These are phyloP conservation scores for Colletotrichum simmondsii DNA, from an alignment of 2,329 filamentous ascomycete species.

Conservation along the genomic window DNA sequence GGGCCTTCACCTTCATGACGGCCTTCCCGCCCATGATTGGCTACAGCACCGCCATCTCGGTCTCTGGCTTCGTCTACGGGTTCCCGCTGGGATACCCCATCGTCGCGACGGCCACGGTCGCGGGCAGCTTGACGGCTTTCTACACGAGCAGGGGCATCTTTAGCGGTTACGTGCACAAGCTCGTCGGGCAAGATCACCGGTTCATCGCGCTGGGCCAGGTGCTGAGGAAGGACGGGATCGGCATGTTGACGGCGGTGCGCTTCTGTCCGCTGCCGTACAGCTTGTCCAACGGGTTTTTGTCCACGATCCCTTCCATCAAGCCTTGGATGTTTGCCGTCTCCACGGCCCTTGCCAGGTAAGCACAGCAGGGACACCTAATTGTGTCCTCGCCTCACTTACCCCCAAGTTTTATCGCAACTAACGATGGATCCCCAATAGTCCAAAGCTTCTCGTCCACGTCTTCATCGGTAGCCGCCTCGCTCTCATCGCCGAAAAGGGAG, in stretches of 20 bases:
- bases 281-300: slow-evolving; percentile 92
- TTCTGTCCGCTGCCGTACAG: slow-evolving; percentile 94
- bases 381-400: neutral
- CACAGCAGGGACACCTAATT: neutral
- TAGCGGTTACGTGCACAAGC: slow-evolving; percentile 79
- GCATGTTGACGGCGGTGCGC: slow-evolving; percentile 89
- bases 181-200: slow-evolving; percentile 84
- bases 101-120: slow-evolving; percentile 80
- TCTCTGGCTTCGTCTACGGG: slow-evolving; percentile 66
- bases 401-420: neutral
- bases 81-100: slow-evolving; percentile 81
- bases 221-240: slow-evolving; percentile 88
- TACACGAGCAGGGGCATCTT: slow-evolving; percentile 83
- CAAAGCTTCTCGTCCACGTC: slow-evolving; percentile 90
- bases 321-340: slow-evolving; percentile 82
- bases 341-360: slow-evolving; percentile 77
- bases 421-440: slow-evolving; percentile 54
- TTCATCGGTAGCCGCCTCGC: slow-evolving; percentile 91
- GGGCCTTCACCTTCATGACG: slow-evolving; percentile 78
- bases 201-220: slow-evolving; percentile 92
- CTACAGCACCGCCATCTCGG: slow-evolving; percentile 77
- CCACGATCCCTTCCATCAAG: slow-evolving; percentile 89
- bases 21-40: slow-evolving; percentile 90
- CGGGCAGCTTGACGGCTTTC: slow-evolving; percentile 84
- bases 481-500: slow-evolving; percentile 82